phyloP scores from a whole-genome alignment of 768 basidiomycete genomes.

The Boletus bicolor region DNA sequence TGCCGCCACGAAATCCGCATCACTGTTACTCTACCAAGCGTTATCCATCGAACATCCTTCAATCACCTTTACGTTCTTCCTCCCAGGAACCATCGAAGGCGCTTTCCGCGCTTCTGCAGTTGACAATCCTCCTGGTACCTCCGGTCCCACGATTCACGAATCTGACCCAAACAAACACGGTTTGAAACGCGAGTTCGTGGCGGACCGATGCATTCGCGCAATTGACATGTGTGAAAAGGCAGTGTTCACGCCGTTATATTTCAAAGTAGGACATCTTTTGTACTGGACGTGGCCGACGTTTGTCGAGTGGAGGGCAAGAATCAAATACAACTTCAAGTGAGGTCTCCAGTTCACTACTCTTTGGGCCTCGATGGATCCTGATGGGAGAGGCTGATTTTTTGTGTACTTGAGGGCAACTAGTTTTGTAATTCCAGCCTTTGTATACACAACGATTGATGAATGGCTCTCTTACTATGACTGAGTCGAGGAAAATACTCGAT shows the following conservation, averaged over 20 bases:
- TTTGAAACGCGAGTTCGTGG: constrained; percentile 59
- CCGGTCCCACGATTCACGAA: constrained; percentile 37
- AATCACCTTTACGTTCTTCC: constrained; percentile 57
- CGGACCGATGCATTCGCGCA: constrained; percentile 54
- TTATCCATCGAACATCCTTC: constrained; percentile 77
- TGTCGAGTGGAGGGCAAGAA: constrained; percentile 54
- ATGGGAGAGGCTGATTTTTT: neutral
- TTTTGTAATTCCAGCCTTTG: neutral
- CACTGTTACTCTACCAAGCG: constrained; percentile 71
- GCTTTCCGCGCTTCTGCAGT: constrained; percentile 79
- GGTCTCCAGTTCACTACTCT: neutral
- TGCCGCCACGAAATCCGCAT: constrained; percentile 77
- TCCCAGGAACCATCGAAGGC: constrained; percentile 74
- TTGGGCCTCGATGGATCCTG: neutral
- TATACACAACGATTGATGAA: neutral
- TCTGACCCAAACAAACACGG: constrained; percentile 55
- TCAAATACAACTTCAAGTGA: constrained; percentile 60
- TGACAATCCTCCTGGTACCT: constrained; percentile 40
- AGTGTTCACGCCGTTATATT: constrained; percentile 55
- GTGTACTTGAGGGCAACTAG: neutral
- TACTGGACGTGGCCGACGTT: constrained; percentile 65
- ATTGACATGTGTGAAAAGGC: constrained; percentile 55
- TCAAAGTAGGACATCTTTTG: constrained; percentile 47
- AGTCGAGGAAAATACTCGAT: neutral
- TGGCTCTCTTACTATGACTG: neutral